Conservation (phyloP, 306 rosid species). For the Psophocarpus tetragonolobus region DNA sequence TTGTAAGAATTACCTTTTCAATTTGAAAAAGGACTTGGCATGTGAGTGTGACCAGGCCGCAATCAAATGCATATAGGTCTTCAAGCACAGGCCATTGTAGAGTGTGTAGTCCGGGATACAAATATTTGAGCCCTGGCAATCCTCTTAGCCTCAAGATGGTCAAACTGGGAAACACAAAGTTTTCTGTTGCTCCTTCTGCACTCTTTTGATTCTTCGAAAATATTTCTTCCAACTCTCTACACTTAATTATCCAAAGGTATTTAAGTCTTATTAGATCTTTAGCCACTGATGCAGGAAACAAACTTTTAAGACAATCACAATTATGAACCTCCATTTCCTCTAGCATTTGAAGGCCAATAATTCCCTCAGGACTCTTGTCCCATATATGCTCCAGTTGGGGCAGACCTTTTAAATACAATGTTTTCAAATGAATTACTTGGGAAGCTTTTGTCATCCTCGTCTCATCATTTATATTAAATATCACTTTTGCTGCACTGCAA, state of each 20-base stretch:
- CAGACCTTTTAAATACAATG: background rate
- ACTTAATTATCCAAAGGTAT: background rate
- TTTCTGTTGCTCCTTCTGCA: background rate
- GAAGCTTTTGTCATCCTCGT: background rate
- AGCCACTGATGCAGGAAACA: conserved; percentile 15
- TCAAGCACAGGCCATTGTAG: too few relatives aligned
- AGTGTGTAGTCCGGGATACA: background rate
- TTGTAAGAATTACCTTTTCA: too few relatives aligned
- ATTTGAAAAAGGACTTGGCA: too few relatives aligned
- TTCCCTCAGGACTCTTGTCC: conserved; percentile 17
- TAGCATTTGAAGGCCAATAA: background rate
- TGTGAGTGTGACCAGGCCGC: too few relatives aligned
- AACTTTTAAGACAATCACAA: too few relatives aligned
- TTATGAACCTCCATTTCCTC: background rate
- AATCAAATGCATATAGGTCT: too few relatives aligned
- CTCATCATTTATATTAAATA: conserved; percentile 9
- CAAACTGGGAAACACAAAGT: background rate
- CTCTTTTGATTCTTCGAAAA: background rate
- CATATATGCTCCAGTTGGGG: conserved; percentile 26
- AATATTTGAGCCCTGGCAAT: background rate
- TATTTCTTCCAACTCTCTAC: background rate
- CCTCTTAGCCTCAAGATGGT: background rate
- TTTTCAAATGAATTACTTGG: conserved; percentile 17
- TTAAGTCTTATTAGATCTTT: background rate
- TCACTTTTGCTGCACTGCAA: background rate